Base-by-base conservation (phyloP, 176 grass and related monocot genomes). In the Miscanthus lutarioriparius region DNA sequence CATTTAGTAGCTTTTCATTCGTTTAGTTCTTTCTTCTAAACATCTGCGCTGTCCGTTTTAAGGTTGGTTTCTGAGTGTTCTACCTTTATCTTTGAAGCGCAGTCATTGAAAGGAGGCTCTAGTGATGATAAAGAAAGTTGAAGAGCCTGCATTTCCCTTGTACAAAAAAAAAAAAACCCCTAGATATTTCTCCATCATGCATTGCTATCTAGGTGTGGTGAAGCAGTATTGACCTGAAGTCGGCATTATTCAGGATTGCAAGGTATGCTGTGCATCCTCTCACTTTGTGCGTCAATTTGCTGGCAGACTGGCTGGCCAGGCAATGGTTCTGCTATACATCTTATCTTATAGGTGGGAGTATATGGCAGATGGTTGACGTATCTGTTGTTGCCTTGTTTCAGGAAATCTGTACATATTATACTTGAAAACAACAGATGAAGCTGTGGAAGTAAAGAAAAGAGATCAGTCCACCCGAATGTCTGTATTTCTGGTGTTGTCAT, bases 391-490 rank as follows among this genome's bases (percentile, higher is more conserved):
- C 22, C 51, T 19, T 76, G 5, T 82, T 82, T 28, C 86, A 82
- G 86, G 86, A 61, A 87, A 61, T 75, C 15, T 87, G 79, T 87
- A 87, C 22, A 82, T 87, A 78, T 15, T 82, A 81, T 87, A 87
- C 63, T 48, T 70, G 48, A 77, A 81, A 67, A 59, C 27, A 62
- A 76, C 30, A 82, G 72, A 70, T 59, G 79, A 67, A 82, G 59
- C 63, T 67, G 48, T 70, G 86, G 79, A 77, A 66, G 33, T 62
- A 84, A 20, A 84, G 45, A 12, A 56, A 53, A 68, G 40, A 10
- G 43, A 41, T 16, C 64, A 75, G 36, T 12, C 70, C 62, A 54
- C 8, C 8, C 22, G 3, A 72, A 61, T 25, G 30, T 37, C 2
- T 75, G 62, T 61, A 69, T 59, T 75, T 64, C 25, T 56, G 58